These are phyloP conservation scores for Clarireedia homoeocarpa DNA, from an alignment of 2,329 filamentous ascomycete species.

Conservation along the genomic window DNA sequence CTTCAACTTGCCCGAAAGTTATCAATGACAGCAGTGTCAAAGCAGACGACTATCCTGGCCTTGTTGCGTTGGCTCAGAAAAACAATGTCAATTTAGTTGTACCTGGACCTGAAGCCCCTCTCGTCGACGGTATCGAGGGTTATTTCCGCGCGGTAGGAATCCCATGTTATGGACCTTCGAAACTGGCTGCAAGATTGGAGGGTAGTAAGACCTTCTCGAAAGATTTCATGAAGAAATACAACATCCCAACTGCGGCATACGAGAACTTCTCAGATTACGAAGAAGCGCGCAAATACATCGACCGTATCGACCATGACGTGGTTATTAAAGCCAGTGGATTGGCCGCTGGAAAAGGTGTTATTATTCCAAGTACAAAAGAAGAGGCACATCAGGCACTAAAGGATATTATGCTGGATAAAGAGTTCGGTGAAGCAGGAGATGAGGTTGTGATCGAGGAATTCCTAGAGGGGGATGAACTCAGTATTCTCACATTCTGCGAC, in stretches of 20 bases:
- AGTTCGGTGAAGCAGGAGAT: constrained; percentile 79
- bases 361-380: constrained; percentile 58
- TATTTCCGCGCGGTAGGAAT: constrained; percentile 53
- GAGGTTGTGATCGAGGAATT: constrained; percentile 96
- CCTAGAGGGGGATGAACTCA: constrained; percentile 83
- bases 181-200: constrained; percentile 81
- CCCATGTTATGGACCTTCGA: constrained; percentile 66
- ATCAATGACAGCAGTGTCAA: constrained; percentile 61
- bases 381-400: constrained; percentile 77
- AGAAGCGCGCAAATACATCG: constrained; percentile 65
- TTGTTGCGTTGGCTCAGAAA: constrained; percentile 67
- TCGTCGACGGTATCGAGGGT: constrained; percentile 83
- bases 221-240: constrained; percentile 90
- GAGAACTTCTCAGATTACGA: constrained; percentile 79
- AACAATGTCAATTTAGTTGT: constrained; percentile 72
- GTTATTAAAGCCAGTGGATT: constrained; percentile 93
- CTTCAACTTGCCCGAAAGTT: constrained; percentile 60
- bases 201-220: constrained; percentile 97
- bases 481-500: constrained; percentile 85
- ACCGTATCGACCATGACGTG: constrained; percentile 60
- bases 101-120: constrained; percentile 85
- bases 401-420: constrained; percentile 82
- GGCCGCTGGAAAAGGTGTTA: constrained; percentile 91
- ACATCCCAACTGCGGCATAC: constrained; percentile 86
- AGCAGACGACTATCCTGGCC: constrained; percentile 65